Evolutionary conservation across 768 basidiomycete genomes (phyloP), one percentile per base, ranked within the genome.

Genomic region (Imleria badia): DNA sequence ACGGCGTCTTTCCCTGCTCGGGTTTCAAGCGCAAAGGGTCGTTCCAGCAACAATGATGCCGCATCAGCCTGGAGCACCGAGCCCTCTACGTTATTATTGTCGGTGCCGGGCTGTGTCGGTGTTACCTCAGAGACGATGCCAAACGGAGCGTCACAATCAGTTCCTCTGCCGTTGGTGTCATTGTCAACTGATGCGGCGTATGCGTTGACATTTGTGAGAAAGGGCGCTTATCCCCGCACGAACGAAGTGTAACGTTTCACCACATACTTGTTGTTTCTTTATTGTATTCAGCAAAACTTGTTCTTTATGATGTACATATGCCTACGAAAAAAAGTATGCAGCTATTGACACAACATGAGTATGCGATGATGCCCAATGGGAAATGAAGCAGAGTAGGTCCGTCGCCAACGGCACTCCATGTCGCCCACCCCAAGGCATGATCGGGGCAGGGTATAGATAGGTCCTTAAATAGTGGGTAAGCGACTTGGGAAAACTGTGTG

Each of bases 311-410:
- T 60, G 67, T 73, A 72, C 71, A 70, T 60, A 71, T 71, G 71
- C 71, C 63, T 61, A 68, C 60, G 59, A 56, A 63, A 55, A 51
- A 58, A 51, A 46, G 51, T 68, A 72, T 70, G 69, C 70, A 56
- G 60, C 63, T 71, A 71, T 72, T 63, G 69, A 71, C 64, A 71
- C 69, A 70, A 72, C 71, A 71, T 71, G 65, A 66, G 52, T 60
- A 72, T 69, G 69, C 62, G 62, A 56, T 45, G 49, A 55, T 59
- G 62, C 55, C 58, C 56, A 60, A 63, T 69, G 69, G 41, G 57
- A 66, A 41, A 68, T 68, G 66, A 68, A 68, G 67, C 67, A 69
- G 26, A 23, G 38, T 4, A 42, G 34, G 57, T 57, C 64, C 60
- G 30, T 59, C 59, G 52, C 63, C 55, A 50, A 45, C 52, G 11